These are phyloP conservation scores for Geotrichum bryndzae DNA, from an alignment of 1,139 yeast species.

Conservation along the genomic window DNA sequence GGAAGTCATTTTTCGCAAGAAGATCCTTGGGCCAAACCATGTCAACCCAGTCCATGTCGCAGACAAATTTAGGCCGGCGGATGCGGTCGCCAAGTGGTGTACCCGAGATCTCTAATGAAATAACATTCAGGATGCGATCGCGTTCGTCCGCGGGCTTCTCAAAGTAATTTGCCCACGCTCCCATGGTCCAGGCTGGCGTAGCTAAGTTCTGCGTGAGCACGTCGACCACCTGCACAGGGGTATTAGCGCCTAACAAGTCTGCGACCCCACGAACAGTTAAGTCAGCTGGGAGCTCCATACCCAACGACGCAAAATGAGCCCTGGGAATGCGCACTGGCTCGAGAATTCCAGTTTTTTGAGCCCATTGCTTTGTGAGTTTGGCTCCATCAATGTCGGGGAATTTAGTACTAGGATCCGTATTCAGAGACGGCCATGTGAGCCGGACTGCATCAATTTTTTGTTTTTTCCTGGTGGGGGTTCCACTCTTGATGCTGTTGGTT, in stretches of 20 bases:
- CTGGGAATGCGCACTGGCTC: constrained; percentile 40
- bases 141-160: constrained; percentile 43
- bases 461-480: not conserved
- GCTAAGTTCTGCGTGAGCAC: constrained; percentile 67
- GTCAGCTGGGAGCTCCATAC: constrained; percentile 41
- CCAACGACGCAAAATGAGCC: constrained; percentile 35
- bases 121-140: constrained; percentile 71
- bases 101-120: constrained; percentile 69
- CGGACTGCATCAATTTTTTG: not conserved
- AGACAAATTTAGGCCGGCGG: constrained; percentile 59
- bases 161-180: constrained; percentile 71
- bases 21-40: constrained; percentile 49
- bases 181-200: constrained; percentile 57
- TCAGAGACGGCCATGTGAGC: constrained; percentile 20
- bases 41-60: constrained; percentile 64
- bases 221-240: constrained; percentile 79
- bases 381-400: constrained; percentile 30
- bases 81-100: constrained; percentile 49
- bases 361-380: constrained; percentile 40
- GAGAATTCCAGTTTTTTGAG: constrained; percentile 30
- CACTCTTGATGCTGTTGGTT: constrained; percentile 17
- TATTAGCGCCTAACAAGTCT: constrained; percentile 55
- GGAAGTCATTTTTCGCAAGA: constrained; percentile 32
- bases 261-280: constrained; percentile 55
- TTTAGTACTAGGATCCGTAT: constrained; percentile 12